Conservation (phyloP, 106 monocot species). For the Acorus gramineus region DNA sequence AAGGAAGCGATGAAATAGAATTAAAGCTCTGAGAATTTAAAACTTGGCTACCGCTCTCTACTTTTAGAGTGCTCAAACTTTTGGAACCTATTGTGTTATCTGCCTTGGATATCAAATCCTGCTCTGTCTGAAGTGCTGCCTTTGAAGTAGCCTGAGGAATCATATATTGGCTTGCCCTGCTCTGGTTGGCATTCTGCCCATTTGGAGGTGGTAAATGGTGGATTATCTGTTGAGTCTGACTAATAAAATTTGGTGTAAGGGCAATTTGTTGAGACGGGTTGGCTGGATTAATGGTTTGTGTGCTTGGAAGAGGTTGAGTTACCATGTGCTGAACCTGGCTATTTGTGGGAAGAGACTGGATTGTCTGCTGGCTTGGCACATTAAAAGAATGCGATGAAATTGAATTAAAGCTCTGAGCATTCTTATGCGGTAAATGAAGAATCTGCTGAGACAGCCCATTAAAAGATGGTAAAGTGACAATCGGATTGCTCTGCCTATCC, state of each 20-base stretch:
- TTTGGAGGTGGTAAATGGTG: not conserved
- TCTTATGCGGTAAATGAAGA: not conserved
- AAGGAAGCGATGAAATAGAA: not conserved
- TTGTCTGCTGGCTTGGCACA: slow-evolving; percentile 3
- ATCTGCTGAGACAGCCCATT: not conserved
- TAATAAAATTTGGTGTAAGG: too few relatives aligned
- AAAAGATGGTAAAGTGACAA: not conserved
- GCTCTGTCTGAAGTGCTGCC: not conserved
- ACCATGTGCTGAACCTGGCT: slow-evolving; percentile 18
- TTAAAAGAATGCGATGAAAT: not conserved
- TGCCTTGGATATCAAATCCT: not conserved
- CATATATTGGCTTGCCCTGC: slow-evolving; percentile 8
- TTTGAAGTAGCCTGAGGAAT: slow-evolving; percentile 1
- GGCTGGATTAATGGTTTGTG: slow-evolving; percentile 10
- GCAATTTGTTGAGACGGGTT: not conserved
- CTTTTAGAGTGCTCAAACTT: slow-evolving; percentile 28
- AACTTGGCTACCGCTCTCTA: slow-evolving; percentile 51
- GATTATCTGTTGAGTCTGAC: slow-evolving; percentile 12
- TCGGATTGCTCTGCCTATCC: not conserved
- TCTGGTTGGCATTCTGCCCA: slow-evolving; percentile 1
- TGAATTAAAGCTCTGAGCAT: not conserved
- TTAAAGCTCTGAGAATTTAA: not conserved
- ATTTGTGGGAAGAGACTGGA: slow-evolving; percentile 18
- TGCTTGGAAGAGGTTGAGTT: slow-evolving; percentile 9
- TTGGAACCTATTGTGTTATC: slow-evolving; percentile 12